Evolutionary conservation across 2,329 filamentous ascomycete species (phyloP).

Genomic region (Neophaeococcomyces mojaviensis): DNA sequence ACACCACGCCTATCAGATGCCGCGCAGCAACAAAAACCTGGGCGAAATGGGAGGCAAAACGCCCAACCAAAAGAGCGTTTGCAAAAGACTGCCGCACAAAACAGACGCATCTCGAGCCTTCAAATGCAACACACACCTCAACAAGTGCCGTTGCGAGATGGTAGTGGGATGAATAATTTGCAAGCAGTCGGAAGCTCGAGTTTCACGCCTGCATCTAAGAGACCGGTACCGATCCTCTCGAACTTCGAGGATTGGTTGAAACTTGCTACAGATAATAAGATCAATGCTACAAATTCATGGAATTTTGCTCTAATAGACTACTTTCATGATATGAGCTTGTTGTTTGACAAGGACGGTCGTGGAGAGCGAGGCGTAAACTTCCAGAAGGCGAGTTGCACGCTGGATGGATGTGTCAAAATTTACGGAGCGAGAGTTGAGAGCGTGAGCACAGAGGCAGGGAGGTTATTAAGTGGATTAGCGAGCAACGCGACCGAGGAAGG

Average conservation of each 20-base stretch:
- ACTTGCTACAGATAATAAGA: conserved; percentile 99
- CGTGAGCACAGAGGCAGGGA: conserved; percentile 93
- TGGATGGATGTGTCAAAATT: conserved; percentile 98
- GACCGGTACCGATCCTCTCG: conserved; percentile 64
- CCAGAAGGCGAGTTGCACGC: conserved; percentile 92
- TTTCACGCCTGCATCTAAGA: conserved; percentile 61
- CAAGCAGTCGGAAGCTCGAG: conserved; percentile 61
- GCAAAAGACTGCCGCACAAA: conserved; percentile 24
- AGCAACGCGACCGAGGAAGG: conserved; percentile 64
- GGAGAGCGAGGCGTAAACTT: conserved; percentile 97
- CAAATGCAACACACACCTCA: conserved; percentile 46
- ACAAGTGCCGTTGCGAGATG: conserved; percentile 27
- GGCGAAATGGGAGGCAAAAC: conserved; percentile 34
- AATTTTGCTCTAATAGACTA: conserved; percentile 99
- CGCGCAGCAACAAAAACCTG: background rate
- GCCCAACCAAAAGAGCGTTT: conserved; percentile 29
- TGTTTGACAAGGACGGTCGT: conserved; percentile 74
- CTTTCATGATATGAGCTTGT: conserved; percentile 96
- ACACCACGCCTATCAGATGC: background rate
- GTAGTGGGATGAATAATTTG: conserved; percentile 46
- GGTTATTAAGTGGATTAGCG: conserved; percentile 84
- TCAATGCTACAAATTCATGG: conserved; percentile 97
- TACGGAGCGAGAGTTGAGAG: conserved; percentile 98
- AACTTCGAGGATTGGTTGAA: conserved; percentile 99
- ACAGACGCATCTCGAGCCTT: conserved; percentile 24